phyloP scores from a whole-genome alignment of 2,329 filamentous ascomycete species.

The Aspergillus sp. region DNA sequence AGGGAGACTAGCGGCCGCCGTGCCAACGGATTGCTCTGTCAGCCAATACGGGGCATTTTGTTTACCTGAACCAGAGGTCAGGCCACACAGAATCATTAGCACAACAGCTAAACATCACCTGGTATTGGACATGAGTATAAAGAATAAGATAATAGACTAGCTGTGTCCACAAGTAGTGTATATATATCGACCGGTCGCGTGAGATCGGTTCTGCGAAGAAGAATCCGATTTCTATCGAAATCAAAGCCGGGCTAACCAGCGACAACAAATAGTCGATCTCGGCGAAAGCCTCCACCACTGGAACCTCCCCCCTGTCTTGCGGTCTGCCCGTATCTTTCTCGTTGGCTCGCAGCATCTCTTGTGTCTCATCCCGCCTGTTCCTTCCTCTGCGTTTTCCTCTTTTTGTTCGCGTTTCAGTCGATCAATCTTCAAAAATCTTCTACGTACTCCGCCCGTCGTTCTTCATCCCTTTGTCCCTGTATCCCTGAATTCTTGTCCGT shows the following conservation, averaged over 20 bases:
- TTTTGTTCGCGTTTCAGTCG: constrained; percentile 6
- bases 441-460: background rate
- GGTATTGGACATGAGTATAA: background rate
- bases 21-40: constrained; percentile 24
- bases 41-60: constrained; percentile 20
- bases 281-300: constrained; percentile 14
- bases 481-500: constrained; percentile 9
- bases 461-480: constrained; percentile 20
- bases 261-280: constrained; percentile 22
- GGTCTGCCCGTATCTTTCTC: constrained; percentile 27
- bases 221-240: background rate
- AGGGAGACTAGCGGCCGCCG: constrained; percentile 22
- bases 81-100: background rate
- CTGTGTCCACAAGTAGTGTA: background rate
- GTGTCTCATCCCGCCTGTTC: constrained; percentile 10
- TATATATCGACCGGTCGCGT: background rate
- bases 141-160: background rate
- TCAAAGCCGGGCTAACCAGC: background rate
- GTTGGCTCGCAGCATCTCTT: constrained; percentile 14
- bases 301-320: constrained; percentile 7
- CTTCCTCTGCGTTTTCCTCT: constrained; percentile 14
- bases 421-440: constrained; percentile 2
- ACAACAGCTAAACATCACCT: background rate
- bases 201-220: background rate
- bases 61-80: constrained; percentile 16